Base-by-base conservation (phyloP, 2,329 filamentous ascomycete genomes). In the Mariannaea elegans region DNA sequence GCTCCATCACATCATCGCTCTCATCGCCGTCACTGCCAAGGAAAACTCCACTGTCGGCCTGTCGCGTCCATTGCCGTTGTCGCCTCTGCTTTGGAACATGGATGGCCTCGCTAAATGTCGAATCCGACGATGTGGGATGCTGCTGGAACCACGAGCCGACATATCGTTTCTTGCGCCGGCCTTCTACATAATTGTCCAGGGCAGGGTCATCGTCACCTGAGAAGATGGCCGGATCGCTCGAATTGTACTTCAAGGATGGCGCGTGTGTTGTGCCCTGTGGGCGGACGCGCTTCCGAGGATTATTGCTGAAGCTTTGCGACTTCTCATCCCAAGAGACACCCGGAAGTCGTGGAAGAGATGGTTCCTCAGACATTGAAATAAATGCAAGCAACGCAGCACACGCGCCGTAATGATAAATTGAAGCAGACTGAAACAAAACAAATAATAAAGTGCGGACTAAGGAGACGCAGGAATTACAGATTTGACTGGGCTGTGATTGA, bases 191-290 rank as follows among this genome's bases (percentile, higher is more conserved):
- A 67, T 89, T 89, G 61, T 90, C 87, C 46, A 88, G 73, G 2
- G 84, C 84, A 3, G 87, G 87, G 57, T 91, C 89, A 68, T 91
- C 89, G 59, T 92, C 90, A 72, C 87, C 89, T 4, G 88, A 91
- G 74, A 92, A 92, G 23, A 91, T 74, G 47, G 87, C 83, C 3
- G 89, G 88, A 68, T 92, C 90, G 70, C 90, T 91, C 18, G 88
- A 91, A 71, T 87, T 87, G 71, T 84, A 77, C 34, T 78, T 69
- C 2, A 69, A 61, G 4, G 73, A 63, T 34, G 71, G 66, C 54
- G 72, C 70, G 58, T 72, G 68, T 21, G 68, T 69, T 24, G 68
- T 59, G 18, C 57, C 65, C 16, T 71, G 65, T 19, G 52, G 32
- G 39, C 76, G 73, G 52, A 71, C 72, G 66, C 78, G 78, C 70